Base-by-base conservation (phyloP, 176 grass and related monocot species). In the Neostapfia colusana region DNA sequence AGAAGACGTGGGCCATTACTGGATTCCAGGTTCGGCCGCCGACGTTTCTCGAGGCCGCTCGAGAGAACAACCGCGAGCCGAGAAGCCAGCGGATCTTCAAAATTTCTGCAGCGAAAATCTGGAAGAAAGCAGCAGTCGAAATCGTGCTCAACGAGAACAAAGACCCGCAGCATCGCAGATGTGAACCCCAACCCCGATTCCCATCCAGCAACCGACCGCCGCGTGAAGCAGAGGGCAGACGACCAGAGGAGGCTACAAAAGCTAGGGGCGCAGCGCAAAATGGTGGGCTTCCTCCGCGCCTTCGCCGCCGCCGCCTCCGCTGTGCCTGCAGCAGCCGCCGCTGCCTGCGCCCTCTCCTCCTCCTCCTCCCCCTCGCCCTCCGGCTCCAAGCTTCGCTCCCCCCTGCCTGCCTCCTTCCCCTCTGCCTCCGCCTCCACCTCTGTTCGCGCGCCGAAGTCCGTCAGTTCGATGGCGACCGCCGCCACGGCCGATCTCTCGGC, bases 251-350 rank as follows among this genome's bases (percentile, higher is more conserved):
- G 25, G 24, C 48, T 77, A 81, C 50, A 76, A 65, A 65, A 57
- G 41, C 27, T 24, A 45, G 43, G 7, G 58, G 68, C 83, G 75
- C 70, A 48, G 2, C 59, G n/a, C 27, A 10, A 13, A 84, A 97
- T 90, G 95, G 89, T 86, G 36, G 86, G 75, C 34, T 85, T 93
- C 58, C 84, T 79, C 64, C 62, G 91, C 88, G 86, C 82, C 61
- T 77, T 86, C 51, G 75, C 55, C 81, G 86, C 85, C 31, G 1
- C 31, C 69, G 89, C 81, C 44, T 68, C 91, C 59, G 86, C 84
- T 58, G 68, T 88, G 77, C 91, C 94, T 13, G 94, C 84, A 42
- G 90, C 86, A 37, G 68, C 88, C 35, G 49, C 69, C 31, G 90
- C 88, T 20, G 23, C 76, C 45, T 37, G 57, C 67, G 35, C 86